These are phyloP conservation scores for Arctium minus DNA, from an alignment of 129 eudicot genomes.

Conservation along the genomic window DNA sequence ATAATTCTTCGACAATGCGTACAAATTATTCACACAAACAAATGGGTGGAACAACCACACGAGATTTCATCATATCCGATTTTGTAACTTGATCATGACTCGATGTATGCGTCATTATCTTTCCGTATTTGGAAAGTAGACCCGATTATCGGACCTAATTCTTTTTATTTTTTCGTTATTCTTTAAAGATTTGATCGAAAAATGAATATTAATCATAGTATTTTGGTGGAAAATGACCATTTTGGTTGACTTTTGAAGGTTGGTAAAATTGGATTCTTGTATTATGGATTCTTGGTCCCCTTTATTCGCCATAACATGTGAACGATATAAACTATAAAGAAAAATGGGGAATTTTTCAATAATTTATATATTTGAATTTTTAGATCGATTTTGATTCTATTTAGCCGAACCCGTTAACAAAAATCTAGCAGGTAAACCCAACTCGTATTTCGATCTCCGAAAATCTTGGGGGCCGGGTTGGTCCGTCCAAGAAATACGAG, in stretches of 20 bases:
- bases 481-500: background rate
- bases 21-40: background rate
- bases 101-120: background rate
- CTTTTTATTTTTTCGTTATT: background rate
- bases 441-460: background rate
- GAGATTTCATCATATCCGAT: background rate
- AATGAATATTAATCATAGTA: background rate
- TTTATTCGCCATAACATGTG: conserved; percentile 3
- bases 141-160: background rate
- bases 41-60: too few species aligned
- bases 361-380: background rate
- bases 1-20: background rate
- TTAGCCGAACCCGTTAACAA: background rate
- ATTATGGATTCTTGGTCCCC: background rate
- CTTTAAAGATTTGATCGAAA: background rate
- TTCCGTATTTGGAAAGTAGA: conserved; percentile 6
- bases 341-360: background rate
- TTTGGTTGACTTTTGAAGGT: conserved; percentile 9
- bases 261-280: conserved; percentile 2
- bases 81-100: background rate
- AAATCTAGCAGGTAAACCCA: background rate
- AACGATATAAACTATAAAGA: background rate
- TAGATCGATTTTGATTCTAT: background rate
- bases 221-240: background rate
- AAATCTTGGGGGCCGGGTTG: background rate